Evolutionary conservation across 306 rosid species (phyloP), one percentile per base, ranked within the genome.

Genomic region (Lagenaria siceraria): DNA sequence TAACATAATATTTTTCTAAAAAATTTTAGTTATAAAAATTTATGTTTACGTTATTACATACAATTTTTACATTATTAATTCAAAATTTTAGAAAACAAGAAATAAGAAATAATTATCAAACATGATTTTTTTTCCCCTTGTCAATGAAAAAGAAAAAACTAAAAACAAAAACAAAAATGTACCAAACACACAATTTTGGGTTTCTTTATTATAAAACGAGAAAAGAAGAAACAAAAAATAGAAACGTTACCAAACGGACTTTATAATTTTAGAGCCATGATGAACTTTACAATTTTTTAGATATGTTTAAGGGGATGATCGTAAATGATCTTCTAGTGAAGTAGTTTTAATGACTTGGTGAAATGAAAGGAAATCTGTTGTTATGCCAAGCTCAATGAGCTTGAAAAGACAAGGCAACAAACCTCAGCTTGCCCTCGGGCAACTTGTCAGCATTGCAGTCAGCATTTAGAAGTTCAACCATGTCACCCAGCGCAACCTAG

Each of bases 401-500:
- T 42, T 70, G n/a, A 42, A 46, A 64, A 79, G 29, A 19, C 54
- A 56, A 61, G 81, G 66, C 76, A 81, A 76, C 90, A 83, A 80
- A 95, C 96, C 97, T 95, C 64, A 90, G 78, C 82, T 92, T 95
- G 59, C 97, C 97, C 83, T 81, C 76, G 8, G 99, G 96, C 82
- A 95, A 83, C 79, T 81, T 78, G 84, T 92, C 91, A 9, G 99
- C 97, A 72, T 95, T 90, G 76, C 85, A 89, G 15, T 90, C 89
- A 22, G 91, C 92, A 4, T 31, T 31, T 76, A 33, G 82, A 90
- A 95, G 96, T 86, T 92, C 97, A 25, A 86, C 91, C 97, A 90
- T 90, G 83, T 90, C 97, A 43, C 97, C 99, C 35, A 92, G 88
- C 71, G 97, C 99, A 77, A 95, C 98, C 97, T 95, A 59, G 71